Evolutionary conservation across 2,329 filamentous ascomycete genomes (phyloP).

Genomic region (Scedosporium aurantiacum): DNA sequence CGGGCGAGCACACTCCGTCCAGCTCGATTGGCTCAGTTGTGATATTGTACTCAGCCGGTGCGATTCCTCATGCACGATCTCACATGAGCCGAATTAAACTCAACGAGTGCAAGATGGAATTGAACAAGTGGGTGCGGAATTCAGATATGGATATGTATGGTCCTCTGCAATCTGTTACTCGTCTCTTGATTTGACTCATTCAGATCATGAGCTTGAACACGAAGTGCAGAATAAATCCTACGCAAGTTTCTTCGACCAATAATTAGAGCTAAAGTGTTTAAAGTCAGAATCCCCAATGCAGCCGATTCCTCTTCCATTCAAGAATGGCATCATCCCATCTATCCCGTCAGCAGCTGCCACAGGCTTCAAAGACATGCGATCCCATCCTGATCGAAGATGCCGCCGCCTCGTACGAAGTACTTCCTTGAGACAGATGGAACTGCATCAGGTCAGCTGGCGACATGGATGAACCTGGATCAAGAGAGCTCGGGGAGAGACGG

Average conservation of each 20-base stretch:
- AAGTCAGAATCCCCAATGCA: background rate
- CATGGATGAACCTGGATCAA: background rate
- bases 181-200: no score
- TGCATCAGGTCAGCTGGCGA: background rate
- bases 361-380: background rate
- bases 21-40: background rate
- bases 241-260: background rate
- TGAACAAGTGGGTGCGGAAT: background rate
- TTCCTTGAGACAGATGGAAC: background rate
- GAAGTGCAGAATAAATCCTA: background rate
- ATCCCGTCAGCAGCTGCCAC: background rate
- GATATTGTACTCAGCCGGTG: background rate
- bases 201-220: background rate
- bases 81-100: background rate
- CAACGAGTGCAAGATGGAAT: background rate
- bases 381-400: background rate
- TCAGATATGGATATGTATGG: background rate
- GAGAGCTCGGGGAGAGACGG: background rate
- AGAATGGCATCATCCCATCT: background rate
- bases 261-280: no score
- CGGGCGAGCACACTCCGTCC: background rate
- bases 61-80: background rate
- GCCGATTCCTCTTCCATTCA: background rate
- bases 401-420: no score
- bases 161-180: no score